Base-by-base conservation (phyloP, 2,329 filamentous ascomycete genomes). In the Talaromyces islandicus region DNA sequence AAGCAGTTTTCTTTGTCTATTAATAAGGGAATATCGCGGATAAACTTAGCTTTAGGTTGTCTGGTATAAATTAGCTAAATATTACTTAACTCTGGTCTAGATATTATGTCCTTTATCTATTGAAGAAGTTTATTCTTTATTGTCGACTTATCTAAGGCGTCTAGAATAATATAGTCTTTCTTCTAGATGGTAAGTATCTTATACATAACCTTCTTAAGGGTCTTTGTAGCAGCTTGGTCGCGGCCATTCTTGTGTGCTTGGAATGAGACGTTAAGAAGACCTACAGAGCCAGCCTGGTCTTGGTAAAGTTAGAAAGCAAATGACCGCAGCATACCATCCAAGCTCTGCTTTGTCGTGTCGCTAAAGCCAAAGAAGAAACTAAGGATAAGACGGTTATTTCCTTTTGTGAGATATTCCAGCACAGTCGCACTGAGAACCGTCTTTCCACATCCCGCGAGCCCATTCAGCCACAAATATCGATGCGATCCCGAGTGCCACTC, bases 381-480 rank as follows among this genome's bases (percentile, higher is more conserved):
- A 35, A 58, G 57, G 17, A 66, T 46, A 25, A 32, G 19, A 5
- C 50, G 50, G 25, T 11, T 9, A 14, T 17, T 19, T 25, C 25
- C 11, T 32, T 43, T 60, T 14, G 19, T 1, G 17, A 29, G 17
- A 50, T 60, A 29, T 11, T 56, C 7, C 7, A 77, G 73, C 10
- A 70, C 67, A 2, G 73, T 76, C 14, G 68, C 75, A 56, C 69
- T 73, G 14, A 78, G 63, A 0, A 78, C 69, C 0, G 73, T 75
- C 61, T 78, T 78, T 21, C 75, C 76, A 61, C 72, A 75, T 1
- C 75, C 76, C 19, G 76, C 71, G 59, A 72, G 71, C 17, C 75
- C 75, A 53, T 68, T 67, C 3, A 78, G 63, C 76, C 75, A 79
- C 4, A 78, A 59, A 46, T 78, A 73, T 0, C 74, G 75, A 43